Evolutionary conservation across 352 stramenopile species (phyloP).

Genomic region (Pythium rishiriense): DNA sequence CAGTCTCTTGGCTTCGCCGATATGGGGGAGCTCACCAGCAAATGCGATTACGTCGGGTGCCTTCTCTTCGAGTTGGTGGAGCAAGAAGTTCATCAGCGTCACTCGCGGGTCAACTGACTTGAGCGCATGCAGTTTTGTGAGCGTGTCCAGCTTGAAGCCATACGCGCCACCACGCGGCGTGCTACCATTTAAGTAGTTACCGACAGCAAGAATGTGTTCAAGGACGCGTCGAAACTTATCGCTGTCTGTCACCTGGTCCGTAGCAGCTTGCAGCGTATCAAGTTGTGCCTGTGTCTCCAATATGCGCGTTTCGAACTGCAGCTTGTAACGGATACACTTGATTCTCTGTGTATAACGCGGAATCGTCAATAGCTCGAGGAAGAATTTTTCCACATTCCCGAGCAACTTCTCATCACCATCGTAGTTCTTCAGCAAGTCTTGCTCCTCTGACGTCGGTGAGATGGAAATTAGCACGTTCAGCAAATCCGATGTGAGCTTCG

Average conservation of each 20-base stretch:
- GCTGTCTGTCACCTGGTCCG: conserved; percentile 78
- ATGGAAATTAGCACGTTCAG: conserved; percentile 89
- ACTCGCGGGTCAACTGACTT: conserved; percentile 81
- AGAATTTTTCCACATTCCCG: conserved; percentile 88
- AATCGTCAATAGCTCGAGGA: conserved; percentile 84
- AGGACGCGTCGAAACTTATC: conserved; percentile 79
- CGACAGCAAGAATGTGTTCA: conserved; percentile 87
- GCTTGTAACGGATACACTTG: conserved; percentile 86
- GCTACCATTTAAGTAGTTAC: conserved; percentile 92
- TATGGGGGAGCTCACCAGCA: conserved; percentile 75
- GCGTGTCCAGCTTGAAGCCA: conserved; percentile 90
- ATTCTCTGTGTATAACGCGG: conserved; percentile 86
- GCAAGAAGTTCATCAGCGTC: conserved; percentile 82
- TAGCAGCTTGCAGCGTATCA: conserved; percentile 79
- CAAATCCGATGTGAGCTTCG: conserved; percentile 75
- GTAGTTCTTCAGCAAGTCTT: conserved; percentile 91
- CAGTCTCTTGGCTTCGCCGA: conserved; percentile 72
- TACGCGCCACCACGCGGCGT: conserved; percentile 87
- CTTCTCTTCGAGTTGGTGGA: conserved; percentile 79
- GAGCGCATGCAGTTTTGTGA: conserved; percentile 88
- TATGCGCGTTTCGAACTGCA: conserved; percentile 86
- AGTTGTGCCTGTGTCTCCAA: conserved; percentile 82
- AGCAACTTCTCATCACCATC: conserved; percentile 85
- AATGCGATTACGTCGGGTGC: conserved; percentile 76
- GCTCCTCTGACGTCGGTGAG: conserved; percentile 86